Percentiles rank a stretch among this genome's conserved stretches.
Conservation (phyloP, 2,329 filamentous ascomycete genomes). For the Pseudocercospora vitis region DNA sequence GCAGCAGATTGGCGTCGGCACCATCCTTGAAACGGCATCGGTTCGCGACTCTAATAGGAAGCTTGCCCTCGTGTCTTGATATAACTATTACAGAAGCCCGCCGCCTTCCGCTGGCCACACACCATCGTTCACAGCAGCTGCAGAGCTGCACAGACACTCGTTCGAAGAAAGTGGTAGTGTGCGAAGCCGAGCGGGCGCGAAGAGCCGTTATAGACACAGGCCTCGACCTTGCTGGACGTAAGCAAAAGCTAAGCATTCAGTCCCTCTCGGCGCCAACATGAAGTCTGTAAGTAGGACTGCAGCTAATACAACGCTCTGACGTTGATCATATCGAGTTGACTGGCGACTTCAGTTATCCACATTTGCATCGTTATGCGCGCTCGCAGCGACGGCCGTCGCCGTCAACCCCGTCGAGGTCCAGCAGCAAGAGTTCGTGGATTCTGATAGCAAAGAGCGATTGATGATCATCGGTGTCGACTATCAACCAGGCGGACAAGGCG, state of each 20-base stretch:
- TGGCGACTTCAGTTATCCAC: background rate
- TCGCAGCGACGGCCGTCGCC: constrained; percentile 46
- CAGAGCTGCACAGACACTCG: constrained; percentile 1
- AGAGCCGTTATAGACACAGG: constrained; percentile 5
- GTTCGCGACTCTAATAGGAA: background rate
- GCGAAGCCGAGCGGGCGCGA: background rate
- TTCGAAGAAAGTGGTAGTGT: background rate
- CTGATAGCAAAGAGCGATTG: constrained; percentile 58
- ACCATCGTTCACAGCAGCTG: constrained; percentile 1
- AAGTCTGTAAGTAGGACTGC: background rate
- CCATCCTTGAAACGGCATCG: constrained; percentile 1
- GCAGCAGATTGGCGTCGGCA: background rate
- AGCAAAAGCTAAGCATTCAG: constrained; percentile 6
- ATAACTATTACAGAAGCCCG: background rate
- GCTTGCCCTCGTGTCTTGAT: background rate
- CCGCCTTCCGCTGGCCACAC: background rate
- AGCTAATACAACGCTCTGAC: background rate
- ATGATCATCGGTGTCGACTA: constrained; percentile 60
- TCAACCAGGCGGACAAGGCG: constrained; percentile 62
- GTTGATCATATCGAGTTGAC: background rate
- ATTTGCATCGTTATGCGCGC: constrained; percentile 17
- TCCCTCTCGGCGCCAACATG: constrained; percentile 9
- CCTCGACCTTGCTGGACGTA: constrained; percentile 4
- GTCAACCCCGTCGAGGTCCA: constrained; percentile 58
- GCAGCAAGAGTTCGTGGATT: constrained; percentile 63